Evolutionary conservation across 208 protist genomes (phyloP), one percentile per base, ranked within the genome.

Genomic region (Crithidia bombi): DNA sequence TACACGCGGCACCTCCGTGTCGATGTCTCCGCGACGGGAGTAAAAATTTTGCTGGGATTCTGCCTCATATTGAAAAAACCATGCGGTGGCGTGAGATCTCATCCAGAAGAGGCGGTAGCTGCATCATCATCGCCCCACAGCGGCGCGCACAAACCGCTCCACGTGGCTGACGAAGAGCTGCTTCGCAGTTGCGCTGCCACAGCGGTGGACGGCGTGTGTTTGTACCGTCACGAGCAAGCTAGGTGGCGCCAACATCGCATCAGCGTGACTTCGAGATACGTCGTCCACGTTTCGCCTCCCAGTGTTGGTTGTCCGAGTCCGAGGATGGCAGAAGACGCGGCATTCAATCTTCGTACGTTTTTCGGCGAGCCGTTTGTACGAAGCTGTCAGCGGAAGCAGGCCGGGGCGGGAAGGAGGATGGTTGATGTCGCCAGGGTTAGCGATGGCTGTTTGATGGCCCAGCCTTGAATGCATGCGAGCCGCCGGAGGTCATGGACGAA

Each of bases 11-110:
- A 98, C 86, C 10, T 58, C 66, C n/a, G 82, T 74, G 17, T 93
- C 91, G 28, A 98, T 71, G 44, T 80, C n/a, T n/a, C 71, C 32
- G 91, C 91, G 30, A 98, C 75, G 41, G 89, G 90, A 36, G 68
- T 69, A 66, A 97, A 98, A 15, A 23, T n/a, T 47, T 72, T 63
- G 56, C 17, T 57, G 1, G 66, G 44, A 32, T 70, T 70, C 52
- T 70, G n/a, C 65, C 23, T 80, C 79, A 26, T 81, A 79, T 6
- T 81, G 69, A 71, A 97, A n/a, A 98, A 25, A 95, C 87, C 80
- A 98, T 96, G 30, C 91, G n/a, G n/a, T 89, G n/a, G 85, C 91
- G 86, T 98, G n/a, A 98, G 43, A 98, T 97, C 65, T 98, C 97
- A 58, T 98, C 97, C 9, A 90, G 66, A 39, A 98, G 89, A 59